Conservation (phyloP, 805 yeast species). For the Blastobotrys muscicola region DNA sequence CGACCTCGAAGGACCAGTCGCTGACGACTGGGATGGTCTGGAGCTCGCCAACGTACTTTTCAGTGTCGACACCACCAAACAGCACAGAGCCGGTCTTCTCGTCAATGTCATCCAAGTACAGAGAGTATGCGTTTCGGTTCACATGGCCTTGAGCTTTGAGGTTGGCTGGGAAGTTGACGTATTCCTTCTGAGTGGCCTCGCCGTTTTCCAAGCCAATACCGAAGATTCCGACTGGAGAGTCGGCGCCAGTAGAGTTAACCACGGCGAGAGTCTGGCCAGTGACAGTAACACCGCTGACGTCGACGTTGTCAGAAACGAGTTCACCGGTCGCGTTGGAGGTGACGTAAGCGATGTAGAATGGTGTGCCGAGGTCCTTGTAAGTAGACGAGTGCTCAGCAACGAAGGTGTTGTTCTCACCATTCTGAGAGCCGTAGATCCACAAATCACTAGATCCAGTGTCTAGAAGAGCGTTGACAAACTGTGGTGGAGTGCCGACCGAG, state of each 20-base stretch:
- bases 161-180: slow-evolving; percentile 17
- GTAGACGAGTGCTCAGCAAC: background rate
- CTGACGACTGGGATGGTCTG: slow-evolving; percentile 20
- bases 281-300: slow-evolving; percentile 19
- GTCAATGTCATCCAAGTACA: slow-evolving; percentile 29
- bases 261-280: slow-evolving; percentile 54
- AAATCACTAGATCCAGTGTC: slow-evolving; percentile 70
- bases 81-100: slow-evolving; percentile 28
- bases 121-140: slow-evolving; percentile 33
- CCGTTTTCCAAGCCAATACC: slow-evolving; percentile 27
- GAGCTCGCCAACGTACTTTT: slow-evolving; percentile 32
- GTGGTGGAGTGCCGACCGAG: slow-evolving; percentile 45
- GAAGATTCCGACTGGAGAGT: slow-evolving; percentile 18
- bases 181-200: slow-evolving; percentile 1
- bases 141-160: slow-evolving; percentile 30
- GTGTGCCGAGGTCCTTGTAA: slow-evolving; percentile 10
- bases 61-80: slow-evolving; percentile 35
- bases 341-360: slow-evolving; percentile 11
- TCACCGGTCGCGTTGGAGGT: background rate
- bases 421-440: slow-evolving; percentile 35
- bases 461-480: slow-evolving; percentile 41
- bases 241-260: slow-evolving; percentile 6
- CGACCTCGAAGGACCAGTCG: background rate
- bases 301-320: slow-evolving; percentile 3
- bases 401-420: slow-evolving; percentile 11